Evolutionary conservation across 495 filamentous ascomycete species (phyloP).

Genomic region (Alectoria sarmentosa): DNA sequence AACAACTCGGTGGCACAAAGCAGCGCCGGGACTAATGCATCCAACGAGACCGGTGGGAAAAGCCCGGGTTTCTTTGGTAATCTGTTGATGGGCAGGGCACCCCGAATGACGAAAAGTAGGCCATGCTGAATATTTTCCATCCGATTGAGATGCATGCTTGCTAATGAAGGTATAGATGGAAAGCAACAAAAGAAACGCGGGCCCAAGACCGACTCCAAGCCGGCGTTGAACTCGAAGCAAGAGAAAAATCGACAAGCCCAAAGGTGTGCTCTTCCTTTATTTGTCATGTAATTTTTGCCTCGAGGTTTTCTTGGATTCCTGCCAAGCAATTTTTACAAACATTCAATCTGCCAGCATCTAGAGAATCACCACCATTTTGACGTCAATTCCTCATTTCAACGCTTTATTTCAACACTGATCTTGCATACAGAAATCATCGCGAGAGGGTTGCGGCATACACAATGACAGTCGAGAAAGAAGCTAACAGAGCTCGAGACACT

Average conservation of each 20-base stretch:
- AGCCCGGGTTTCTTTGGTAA: not conserved
- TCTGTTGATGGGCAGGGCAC: not conserved
- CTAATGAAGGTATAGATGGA: slow-evolving; percentile 6
- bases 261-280: slow-evolving; percentile 48
- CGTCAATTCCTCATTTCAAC: not conserved
- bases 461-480: slow-evolving; percentile 52
- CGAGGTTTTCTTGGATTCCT: not conserved
- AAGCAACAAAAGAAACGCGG: slow-evolving; percentile 67
- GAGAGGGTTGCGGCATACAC: slow-evolving; percentile 80
- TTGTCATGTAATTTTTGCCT: not conserved
- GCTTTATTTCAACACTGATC: slow-evolving; percentile 1
- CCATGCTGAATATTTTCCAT: not conserved
- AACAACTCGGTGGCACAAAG: slow-evolving; percentile 1
- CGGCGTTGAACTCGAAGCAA: slow-evolving; percentile 85
- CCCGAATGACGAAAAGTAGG: slow-evolving; percentile 1
- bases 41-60: not conserved
- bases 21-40: not conserved
- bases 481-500: slow-evolving; percentile 1
- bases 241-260: slow-evolving; percentile 95
- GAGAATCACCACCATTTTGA: not conserved
- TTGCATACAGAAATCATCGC: slow-evolving; percentile 66
- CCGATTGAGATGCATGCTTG: not conserved
- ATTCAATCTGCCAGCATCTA: not conserved
- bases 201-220: slow-evolving; percentile 95
- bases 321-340: not conserved